Evolutionary conservation across 2,329 filamentous ascomycete species (phyloP), one percentile per base, ranked within the genome.

Genomic region (Alternaria triticimaculans): DNA sequence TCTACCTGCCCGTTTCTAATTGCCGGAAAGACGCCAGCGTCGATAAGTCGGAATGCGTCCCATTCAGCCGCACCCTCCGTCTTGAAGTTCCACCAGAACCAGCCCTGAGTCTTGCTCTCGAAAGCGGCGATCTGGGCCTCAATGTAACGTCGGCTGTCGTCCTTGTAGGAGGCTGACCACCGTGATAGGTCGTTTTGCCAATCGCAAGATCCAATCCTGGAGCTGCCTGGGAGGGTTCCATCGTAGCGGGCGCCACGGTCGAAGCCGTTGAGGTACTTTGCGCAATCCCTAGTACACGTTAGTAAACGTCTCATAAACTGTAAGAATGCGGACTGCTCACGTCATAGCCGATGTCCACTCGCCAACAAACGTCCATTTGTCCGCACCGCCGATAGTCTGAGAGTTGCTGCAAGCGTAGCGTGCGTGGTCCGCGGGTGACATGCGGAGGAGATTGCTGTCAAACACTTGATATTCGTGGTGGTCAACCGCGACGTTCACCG

Each of bases 381-480:
- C 88, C 6, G 83, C 81, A 30, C 83, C 81, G 7, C 78, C 76
- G 62, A 87, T 88, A 8, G 78, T 73, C 3, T 77, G 74, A 3
- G 83, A 84, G 67, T 86, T 85, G 56, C 81, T 82, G 80, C 89
- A 92, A 55, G 87, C 88, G 26, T 80, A 78, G 61, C 84, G 78
- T 41, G 87, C 79, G 68, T 92, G 90, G 59, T 87, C 74, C 67
- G 81, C 80, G 5, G 84, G 83, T 37, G 81, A 78, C 75, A 87
- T 78, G 21, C 82, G 81, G 28, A 90, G 79, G 26, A 86, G 80
- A 0, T 79, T 81, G 23, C 83, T 77, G 63, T 82, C 83, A 78
- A 91, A 91, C 62, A 89, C 83, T 74, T 91, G 87, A 74, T 92
- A 92, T 73, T 91, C 88, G 74, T 92, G 90, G 62, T 89, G 88